phyloP scores from a whole-genome alignment of 768 basidiomycete genomes.

The Hypholoma sublateritium region DNA sequence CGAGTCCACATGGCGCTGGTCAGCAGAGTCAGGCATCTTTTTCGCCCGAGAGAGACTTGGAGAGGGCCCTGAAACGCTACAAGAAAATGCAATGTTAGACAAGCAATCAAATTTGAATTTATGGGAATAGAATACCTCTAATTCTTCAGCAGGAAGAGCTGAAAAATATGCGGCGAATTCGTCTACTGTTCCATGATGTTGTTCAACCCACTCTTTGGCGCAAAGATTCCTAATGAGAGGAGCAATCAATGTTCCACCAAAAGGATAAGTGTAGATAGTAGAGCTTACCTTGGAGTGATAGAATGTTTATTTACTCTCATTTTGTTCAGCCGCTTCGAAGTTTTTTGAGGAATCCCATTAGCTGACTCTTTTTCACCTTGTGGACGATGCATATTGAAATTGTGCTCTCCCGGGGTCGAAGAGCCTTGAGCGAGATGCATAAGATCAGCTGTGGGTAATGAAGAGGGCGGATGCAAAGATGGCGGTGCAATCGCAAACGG shows the following conservation, averaged over 20 bases:
- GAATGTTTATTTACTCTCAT: conserved; percentile 10
- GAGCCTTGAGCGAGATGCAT: conserved; percentile 5
- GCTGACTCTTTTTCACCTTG: conserved; percentile 6
- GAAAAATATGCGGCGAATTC: conserved; percentile 11
- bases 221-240: conserved; percentile 9
- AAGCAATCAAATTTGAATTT: conserved; percentile 3
- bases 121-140: conserved; percentile 11
- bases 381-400: background rate
- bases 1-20: background rate
- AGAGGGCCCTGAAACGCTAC: conserved; percentile 12
- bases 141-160: conserved; percentile 5
- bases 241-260: background rate
- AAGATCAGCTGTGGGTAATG: conserved; percentile 4
- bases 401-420: conserved; percentile 3
- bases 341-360: conserved; percentile 11
- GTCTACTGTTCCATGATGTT: conserved; percentile 11
- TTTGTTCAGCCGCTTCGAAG: conserved; percentile 3
- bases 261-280: background rate
- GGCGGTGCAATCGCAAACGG: conserved; percentile 3
- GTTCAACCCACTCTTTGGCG: conserved; percentile 9
- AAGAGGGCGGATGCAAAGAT: conserved; percentile 4
- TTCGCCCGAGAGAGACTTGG: background rate
- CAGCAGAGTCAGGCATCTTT: conserved; percentile 5
- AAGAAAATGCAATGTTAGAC: conserved; percentile 9
- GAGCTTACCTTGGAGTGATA: conserved; percentile 8